Evolutionary conservation across 1,284 basidiomycete species (phyloP).

Genomic region (Xerocomus amazonicus): DNA sequence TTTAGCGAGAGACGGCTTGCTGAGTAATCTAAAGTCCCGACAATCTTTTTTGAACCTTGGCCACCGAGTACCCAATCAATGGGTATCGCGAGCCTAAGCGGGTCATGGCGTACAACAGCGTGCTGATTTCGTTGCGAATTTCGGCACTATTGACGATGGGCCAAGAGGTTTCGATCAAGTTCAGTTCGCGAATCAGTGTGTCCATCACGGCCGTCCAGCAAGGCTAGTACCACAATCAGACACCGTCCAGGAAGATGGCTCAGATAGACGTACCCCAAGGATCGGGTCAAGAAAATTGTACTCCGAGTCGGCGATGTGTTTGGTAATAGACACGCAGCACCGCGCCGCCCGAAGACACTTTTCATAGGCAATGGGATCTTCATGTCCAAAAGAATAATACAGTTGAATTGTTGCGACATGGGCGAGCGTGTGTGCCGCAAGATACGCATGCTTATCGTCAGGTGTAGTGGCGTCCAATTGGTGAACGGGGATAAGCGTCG

Average conservation of each 20-base stretch:
- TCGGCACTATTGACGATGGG: constrained; percentile 52
- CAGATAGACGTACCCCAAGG: constrained; percentile 53
- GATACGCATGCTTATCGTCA: constrained; percentile 56
- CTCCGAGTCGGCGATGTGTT: constrained; percentile 59
- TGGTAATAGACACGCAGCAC: constrained; percentile 53
- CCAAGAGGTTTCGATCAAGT: constrained; percentile 56
- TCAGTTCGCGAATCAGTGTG: constrained; percentile 59
- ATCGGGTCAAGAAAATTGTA: constrained; percentile 70
- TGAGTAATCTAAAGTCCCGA: constrained; percentile 34
- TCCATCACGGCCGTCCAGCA: constrained; percentile 70
- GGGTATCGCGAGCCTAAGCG: constrained; percentile 57
- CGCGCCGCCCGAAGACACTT: constrained; percentile 62
- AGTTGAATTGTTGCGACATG: constrained; percentile 67
- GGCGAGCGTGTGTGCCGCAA: constrained; percentile 61
- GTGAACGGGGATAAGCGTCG: constrained; percentile 60
- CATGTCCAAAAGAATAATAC: constrained; percentile 57
- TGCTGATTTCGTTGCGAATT: constrained; percentile 56
- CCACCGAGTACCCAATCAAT: constrained; percentile 50
- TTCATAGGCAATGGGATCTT: constrained; percentile 57
- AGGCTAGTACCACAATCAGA: constrained; percentile 40
- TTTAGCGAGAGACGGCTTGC: constrained; percentile 1
- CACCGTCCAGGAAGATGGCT: constrained; percentile 2
- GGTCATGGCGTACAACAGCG: constrained; percentile 61
- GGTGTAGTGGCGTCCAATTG: constrained; percentile 56
- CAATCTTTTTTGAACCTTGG: constrained; percentile 42